Evolutionary conservation across 305 asterid genomes (phyloP).

Genomic region (Stenogyne calaminthoides): DNA sequence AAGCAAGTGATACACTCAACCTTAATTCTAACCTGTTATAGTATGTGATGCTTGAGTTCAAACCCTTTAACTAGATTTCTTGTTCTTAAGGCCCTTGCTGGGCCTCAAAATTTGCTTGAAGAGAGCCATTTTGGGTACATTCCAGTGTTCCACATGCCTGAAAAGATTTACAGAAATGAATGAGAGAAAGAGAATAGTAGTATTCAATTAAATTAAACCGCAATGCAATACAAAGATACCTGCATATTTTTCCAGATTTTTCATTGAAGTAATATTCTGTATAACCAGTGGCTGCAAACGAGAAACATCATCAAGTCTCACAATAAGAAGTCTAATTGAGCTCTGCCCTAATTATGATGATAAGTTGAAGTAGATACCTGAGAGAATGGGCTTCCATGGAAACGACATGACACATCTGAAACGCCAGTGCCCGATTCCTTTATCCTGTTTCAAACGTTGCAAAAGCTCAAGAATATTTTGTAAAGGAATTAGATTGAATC

Average conservation of each 20-base stretch:
- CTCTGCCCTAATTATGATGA: not conserved
- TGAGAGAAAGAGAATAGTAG: not conserved
- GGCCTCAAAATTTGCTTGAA: conserved; percentile 80
- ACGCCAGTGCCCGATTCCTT: conserved; percentile 94
- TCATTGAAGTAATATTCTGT: conserved; percentile 82
- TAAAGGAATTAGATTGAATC: too few relatives aligned
- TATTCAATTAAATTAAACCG: not conserved
- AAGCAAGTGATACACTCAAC: too few relatives aligned
- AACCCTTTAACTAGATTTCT: conserved; percentile 8
- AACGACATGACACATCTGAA: conserved; percentile 82
- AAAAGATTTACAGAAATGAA: not conserved
- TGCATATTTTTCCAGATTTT: conserved; percentile 78
- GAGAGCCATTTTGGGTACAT: conserved; percentile 94
- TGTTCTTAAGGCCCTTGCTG: conserved; percentile 42
- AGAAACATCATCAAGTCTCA: not conserved
- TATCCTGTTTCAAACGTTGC: conserved; percentile 50
- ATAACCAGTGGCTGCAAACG: conserved; percentile 93
- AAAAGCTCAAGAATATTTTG: too few relatives aligned
- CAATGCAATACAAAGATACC: conserved; percentile 43
- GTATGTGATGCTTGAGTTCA: not conserved
- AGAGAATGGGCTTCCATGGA: conserved; percentile 97
- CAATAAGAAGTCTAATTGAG: not conserved
- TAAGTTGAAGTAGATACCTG: too few relatives aligned
- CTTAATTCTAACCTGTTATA: not conserved
- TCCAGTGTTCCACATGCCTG: conserved; percentile 95